Conservation (phyloP, 441 rosid genomes). For the Pelargonium citronellum region DNA sequence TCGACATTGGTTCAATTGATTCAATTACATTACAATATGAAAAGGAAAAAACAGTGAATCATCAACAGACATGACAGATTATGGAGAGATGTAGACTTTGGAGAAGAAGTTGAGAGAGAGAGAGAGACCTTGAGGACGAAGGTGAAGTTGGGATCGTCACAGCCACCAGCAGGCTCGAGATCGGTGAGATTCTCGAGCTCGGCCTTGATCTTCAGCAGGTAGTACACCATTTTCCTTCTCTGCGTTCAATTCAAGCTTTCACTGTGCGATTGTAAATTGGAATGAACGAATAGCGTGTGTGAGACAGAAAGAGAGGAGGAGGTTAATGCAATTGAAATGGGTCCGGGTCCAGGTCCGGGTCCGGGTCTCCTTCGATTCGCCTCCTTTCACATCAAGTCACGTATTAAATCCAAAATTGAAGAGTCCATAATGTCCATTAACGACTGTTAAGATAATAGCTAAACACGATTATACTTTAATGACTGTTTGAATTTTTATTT, state of each 20-base stretch:
- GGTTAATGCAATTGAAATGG: no score
- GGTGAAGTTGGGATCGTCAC: slow-evolving; percentile 66
- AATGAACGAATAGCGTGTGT: no score
- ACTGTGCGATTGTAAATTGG: background rate
- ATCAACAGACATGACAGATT: background rate
- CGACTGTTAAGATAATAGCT: no score
- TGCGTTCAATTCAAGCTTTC: slow-evolving; percentile 21
- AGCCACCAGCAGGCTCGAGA: slow-evolving; percentile 75
- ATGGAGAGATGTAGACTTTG: background rate
- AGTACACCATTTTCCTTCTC: slow-evolving; percentile 62
- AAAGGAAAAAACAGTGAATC: background rate
- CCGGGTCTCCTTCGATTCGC: no score
- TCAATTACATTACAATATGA: background rate
- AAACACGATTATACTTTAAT: no score
- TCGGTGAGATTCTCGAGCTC: slow-evolving; percentile 71
- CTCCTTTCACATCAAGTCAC: no score
- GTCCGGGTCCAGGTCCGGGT: no score
- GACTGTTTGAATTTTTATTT: no score
- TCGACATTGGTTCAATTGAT: background rate
- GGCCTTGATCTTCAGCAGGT: slow-evolving; percentile 62
- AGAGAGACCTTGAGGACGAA: slow-evolving; percentile 69
- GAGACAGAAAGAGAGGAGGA: no score
- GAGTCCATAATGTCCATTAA: no score
- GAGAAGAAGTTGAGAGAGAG: background rate
- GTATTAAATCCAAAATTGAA: no score